phyloP scores from a whole-genome alignment of 768 basidiomycete species.

The Calocybe gangraenosa region DNA sequence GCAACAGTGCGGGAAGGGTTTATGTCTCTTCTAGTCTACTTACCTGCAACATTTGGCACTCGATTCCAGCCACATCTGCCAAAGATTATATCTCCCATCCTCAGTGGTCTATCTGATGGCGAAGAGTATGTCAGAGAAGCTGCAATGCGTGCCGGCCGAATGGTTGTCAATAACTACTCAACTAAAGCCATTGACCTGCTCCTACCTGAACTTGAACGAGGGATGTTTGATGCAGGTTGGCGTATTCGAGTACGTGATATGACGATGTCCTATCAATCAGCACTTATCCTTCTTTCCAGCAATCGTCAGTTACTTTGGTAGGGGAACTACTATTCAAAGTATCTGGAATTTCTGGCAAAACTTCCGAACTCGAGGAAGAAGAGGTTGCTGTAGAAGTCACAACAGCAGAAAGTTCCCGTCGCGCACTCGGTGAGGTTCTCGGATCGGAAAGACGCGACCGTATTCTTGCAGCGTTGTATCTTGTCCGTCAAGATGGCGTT shows the following conservation, averaged over 20 bases:
- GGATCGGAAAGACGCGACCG: constrained; percentile 87
- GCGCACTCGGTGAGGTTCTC: constrained; percentile 82
- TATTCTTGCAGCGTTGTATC: constrained; percentile 85
- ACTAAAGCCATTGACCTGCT: constrained; percentile 88
- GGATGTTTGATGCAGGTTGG: constrained; percentile 95
- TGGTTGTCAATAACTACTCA: constrained; percentile 96
- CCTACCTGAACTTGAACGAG: constrained; percentile 88
- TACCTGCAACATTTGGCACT: constrained; percentile 94
- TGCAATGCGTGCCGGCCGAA: constrained; percentile 97
- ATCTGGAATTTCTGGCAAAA: constrained; percentile 91
- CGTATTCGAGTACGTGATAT: constrained; percentile 73
- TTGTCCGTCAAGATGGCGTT: constrained; percentile 92
- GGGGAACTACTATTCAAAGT: constrained; percentile 96
- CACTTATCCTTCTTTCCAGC: constrained; percentile 39
- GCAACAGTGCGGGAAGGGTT: constrained; percentile 96
- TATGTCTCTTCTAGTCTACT: constrained; percentile 94
- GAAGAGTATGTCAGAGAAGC: constrained; percentile 97
- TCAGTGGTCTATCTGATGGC: constrained; percentile 85
- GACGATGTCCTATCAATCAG: background rate
- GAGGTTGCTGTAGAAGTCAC: constrained; percentile 60
- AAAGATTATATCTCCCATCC: constrained; percentile 89
- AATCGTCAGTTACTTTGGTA: constrained; percentile 93
- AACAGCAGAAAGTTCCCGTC: constrained; percentile 74
- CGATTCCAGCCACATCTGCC: constrained; percentile 96
- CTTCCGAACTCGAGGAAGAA: constrained; percentile 71